Base-by-base conservation (phyloP, 2,329 filamentous ascomycete species). In the Scytalidium lignicola region DNA sequence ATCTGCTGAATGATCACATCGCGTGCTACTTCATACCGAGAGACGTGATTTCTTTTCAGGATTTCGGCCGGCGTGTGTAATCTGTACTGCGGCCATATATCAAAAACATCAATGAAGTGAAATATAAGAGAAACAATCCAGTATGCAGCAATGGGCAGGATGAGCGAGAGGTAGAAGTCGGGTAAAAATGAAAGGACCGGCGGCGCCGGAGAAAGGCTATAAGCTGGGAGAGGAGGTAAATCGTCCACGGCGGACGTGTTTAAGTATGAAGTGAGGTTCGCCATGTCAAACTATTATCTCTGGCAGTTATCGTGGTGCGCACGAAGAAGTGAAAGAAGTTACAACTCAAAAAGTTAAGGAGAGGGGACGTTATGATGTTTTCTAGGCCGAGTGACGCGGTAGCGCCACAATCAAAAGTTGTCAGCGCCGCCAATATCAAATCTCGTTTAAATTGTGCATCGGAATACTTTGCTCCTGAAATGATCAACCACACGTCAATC, bases 41-140 rank as follows among this genome's bases (percentile, higher is more conserved):
- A 80, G 41, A 89, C 91, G 63, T 88, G 88, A 69, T 96, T 96
- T 60, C 91, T 82, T 68, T 89, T 88, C 29, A 84, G 67, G 55
- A 97, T 86, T 69, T 97, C 92, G 46, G 90, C 90, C 13, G 93
- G 93, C 0, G 93, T 97, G 71, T 99, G 93, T 40, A 99, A 77
- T 55, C 93, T 86, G 71, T 97, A 96, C 62, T 95, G 82, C 17
- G 91, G 85, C 67, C 92, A 95, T 32, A 92, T 73, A 67, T 96
- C 89, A 70, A 85, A 84, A 51, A 83, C 74, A 70, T 99, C 93
- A 62, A 96, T 82, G 73, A 95, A 62, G 73, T 96, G 91, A 73
- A 95, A 99, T 65, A 92, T 71, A 66, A 88, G 70, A 18, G 92
- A 97, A 26, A 95, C 71, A 19, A 73, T 70, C 93, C 93, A 99